Base-by-base conservation (phyloP, 345 rosid species). In the Leavenworthia alabamica region DNA sequence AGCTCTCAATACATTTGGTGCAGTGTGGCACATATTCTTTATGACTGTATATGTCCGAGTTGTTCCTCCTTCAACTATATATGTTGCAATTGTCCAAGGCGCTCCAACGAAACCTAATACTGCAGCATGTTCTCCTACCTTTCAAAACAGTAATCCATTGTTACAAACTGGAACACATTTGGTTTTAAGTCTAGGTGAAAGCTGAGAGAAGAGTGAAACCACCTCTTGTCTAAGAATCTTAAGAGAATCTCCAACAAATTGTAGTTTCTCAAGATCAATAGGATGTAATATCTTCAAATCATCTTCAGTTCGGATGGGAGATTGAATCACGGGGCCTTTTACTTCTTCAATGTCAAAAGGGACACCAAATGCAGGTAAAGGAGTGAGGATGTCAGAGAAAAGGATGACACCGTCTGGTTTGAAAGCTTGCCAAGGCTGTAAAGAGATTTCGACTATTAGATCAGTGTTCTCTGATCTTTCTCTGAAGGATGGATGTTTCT, bases 361-460 rank as follows among this genome's bases (percentile, higher is more conserved):
- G 56, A 92, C 98, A 61, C 95, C 96, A 28, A 92, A 82, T 15
- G 96, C 95, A 0, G 98, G 95, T 40, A 89, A 71, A 36, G 95
- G 98, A 2, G 98, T 92, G 72, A 92, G 95, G 45, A 89, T 89
- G 79, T 92, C 89, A 0, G 96, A 92, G 85, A 92, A 92, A 64
- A 92, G 82, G 62, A 92, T 92, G 46, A 86, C 98, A 41, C 95
- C 96, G 39, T 89, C 97, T 5, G 91, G 98, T 66, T 14, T 82
- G 59, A 92, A 92, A 4, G 98, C 93, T 78, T 82, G 79, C 98
- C 97, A 86, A 39, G 96, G 95, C 83, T 85, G 98, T 77, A 92
- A 83, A 44, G 95, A 86, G 78, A 92, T 89, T 80, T 89, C 82
- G 56, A 89, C 96, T 43, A 89, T 82, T 74, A 92, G 89, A 76